phyloP scores from a whole-genome alignment of 768 basidiomycete species.

The Tylopilus plumbeoviolaceoides region DNA sequence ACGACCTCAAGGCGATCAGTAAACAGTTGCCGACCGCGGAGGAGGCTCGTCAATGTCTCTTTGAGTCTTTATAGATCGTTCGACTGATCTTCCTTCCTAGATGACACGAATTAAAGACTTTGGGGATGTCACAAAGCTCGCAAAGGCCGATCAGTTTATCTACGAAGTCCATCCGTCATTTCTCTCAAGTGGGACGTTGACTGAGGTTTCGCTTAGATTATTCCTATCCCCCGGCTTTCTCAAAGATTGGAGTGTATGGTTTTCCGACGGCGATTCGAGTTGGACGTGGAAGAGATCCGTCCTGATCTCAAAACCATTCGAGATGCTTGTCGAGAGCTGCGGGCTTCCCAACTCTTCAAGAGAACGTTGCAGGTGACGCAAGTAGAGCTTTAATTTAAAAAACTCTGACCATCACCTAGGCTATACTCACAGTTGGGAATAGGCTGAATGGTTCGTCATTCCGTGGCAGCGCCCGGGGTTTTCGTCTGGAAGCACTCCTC shows the following conservation, averaged over 20 bases:
- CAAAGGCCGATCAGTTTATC: conserved; percentile 84
- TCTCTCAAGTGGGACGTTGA: neutral
- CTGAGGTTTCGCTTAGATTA: conserved; percentile 50
- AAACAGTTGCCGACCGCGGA: conserved; percentile 77
- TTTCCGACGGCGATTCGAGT: conserved; percentile 74
- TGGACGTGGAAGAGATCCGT: conserved; percentile 79
- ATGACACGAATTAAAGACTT: conserved; percentile 63
- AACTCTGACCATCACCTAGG: conserved; percentile 35
- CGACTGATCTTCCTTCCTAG: conserved; percentile 31
- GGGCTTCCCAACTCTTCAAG: conserved; percentile 60
- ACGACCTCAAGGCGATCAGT: conserved; percentile 71
- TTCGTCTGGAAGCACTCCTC: conserved; percentile 74
- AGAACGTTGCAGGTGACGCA: conserved; percentile 56
- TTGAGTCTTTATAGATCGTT: neutral
- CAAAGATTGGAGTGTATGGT: conserved; percentile 80
- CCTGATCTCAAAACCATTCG: conserved; percentile 76
- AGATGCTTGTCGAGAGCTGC: conserved; percentile 67
- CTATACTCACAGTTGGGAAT: conserved; percentile 76
- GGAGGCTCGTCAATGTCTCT: conserved; percentile 47
- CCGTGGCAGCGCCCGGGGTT: conserved; percentile 80
- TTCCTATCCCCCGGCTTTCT: conserved; percentile 68
- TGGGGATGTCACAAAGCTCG: conserved; percentile 66
- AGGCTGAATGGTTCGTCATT: conserved; percentile 77
- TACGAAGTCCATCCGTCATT: conserved; percentile 45
- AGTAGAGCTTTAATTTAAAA: neutral